phyloP scores from a whole-genome alignment of 192 early-diverging fungal genomes.

The Coemansia reversa region DNA sequence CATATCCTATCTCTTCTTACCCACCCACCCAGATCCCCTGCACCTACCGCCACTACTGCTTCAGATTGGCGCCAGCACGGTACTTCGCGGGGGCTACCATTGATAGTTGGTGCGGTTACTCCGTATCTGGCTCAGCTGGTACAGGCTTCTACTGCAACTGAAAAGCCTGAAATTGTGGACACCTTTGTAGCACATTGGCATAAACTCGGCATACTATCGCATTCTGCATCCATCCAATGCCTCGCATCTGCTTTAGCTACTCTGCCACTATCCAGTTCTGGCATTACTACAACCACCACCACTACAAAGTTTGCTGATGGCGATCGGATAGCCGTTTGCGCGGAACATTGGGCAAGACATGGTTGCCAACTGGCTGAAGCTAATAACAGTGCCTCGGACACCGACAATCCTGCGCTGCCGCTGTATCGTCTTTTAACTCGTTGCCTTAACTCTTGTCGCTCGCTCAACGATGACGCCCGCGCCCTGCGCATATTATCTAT shows the following conservation, averaged over 20 bases:
- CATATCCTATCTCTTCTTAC: constrained; percentile 7
- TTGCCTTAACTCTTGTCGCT: neutral
- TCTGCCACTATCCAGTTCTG: neutral
- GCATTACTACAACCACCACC: neutral
- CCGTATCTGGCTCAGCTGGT: constrained; percentile 26
- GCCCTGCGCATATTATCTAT: constrained; percentile 1
- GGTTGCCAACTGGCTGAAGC: neutral
- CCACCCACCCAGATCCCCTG: neutral
- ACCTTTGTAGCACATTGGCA: constrained; percentile 11
- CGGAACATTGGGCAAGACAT: neutral
- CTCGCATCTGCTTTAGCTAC: neutral
- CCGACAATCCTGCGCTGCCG: neutral
- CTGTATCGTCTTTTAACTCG: neutral
- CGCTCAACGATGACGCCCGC: neutral
- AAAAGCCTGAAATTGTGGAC: neutral
- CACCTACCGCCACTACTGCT: neutral
- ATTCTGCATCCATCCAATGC: constrained; percentile 11
- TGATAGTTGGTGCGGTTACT: constrained; percentile 8
- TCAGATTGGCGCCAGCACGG: neutral
- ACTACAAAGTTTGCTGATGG: neutral
- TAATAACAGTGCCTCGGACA: neutral
- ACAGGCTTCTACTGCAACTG: neutral
- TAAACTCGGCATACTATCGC: constrained; percentile 1
- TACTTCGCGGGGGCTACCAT: neutral
- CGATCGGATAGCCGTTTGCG: neutral